Conservation (phyloP, 805 yeast species). For the Torulaspora maleeae region DNA sequence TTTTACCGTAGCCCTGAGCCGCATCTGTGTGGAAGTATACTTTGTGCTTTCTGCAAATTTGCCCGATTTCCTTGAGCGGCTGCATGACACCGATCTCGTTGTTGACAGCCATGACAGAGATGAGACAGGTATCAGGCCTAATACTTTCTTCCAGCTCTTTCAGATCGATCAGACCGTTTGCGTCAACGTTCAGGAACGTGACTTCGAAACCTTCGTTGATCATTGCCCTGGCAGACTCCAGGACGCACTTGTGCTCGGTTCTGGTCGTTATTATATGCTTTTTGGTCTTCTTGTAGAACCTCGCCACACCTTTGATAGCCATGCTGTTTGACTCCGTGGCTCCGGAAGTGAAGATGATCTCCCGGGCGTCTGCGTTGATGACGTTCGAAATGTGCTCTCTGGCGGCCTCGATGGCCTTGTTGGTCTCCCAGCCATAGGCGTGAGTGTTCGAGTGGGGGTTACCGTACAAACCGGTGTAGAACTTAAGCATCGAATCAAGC, state of each 20-base stretch:
- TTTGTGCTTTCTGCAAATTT: slow-evolving; percentile 77
- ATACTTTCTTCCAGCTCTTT: slow-evolving; percentile 77
- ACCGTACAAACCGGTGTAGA: slow-evolving; percentile 90
- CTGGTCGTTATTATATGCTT: slow-evolving; percentile 92
- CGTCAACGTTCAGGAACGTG: slow-evolving; percentile 80
- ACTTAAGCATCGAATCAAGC: slow-evolving; percentile 77
- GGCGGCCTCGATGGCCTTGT: slow-evolving; percentile 82
- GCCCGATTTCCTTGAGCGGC: slow-evolving; percentile 91
- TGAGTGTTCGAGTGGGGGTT: slow-evolving; percentile 98
- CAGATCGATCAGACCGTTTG: slow-evolving; percentile 74
- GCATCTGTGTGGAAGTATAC: slow-evolving; percentile 96
- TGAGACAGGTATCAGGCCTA: slow-evolving; percentile 84
- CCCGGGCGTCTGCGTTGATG: slow-evolving; percentile 92
- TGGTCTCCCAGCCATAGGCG: slow-evolving; percentile 98
- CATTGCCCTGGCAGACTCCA: slow-evolving; percentile 90
- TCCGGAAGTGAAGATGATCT: slow-evolving; percentile 93
- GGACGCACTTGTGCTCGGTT: slow-evolving; percentile 98
- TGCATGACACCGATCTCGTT: slow-evolving; percentile 98
- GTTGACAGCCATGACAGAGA: slow-evolving; percentile 94
- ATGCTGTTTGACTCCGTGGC: slow-evolving; percentile 97
- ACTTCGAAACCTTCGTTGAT: slow-evolving; percentile 97
- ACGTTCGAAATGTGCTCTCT: slow-evolving; percentile 76
- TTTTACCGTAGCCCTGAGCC: slow-evolving; percentile 96
- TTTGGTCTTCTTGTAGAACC: slow-evolving; percentile 85
- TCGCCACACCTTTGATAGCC: slow-evolving; percentile 92